phyloP scores from a whole-genome alignment of 2,329 filamentous ascomycete species.

The Teratosphaeria gauchensis region DNA sequence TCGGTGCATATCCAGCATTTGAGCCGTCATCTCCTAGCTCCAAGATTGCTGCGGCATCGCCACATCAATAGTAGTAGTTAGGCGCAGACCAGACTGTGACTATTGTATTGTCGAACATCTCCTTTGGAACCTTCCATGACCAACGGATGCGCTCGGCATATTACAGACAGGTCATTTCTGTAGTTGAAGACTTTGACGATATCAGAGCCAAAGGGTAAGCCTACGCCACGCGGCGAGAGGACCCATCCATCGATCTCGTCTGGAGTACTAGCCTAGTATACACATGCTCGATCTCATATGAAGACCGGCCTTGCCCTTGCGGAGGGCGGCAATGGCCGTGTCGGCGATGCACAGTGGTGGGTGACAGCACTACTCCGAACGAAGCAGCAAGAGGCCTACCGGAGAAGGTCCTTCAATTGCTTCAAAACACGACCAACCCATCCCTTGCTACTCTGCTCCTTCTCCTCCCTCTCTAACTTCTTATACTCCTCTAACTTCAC shows the following conservation, averaged over 20 bases:
- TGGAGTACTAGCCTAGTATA: no score
- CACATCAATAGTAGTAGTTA: slow-evolving; percentile 35
- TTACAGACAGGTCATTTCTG: slow-evolving; percentile 80
- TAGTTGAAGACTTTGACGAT: slow-evolving; percentile 97
- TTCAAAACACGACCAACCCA: no score
- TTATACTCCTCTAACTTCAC: no score
- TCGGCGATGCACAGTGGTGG: no score
- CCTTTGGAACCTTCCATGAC: slow-evolving; percentile 99
- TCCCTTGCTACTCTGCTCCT: no score
- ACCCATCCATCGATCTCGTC: slow-evolving; percentile 98
- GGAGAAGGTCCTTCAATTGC: no score
- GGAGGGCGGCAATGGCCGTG: no score
- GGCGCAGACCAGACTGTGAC: slow-evolving; percentile 77
- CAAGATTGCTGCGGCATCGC: slow-evolving; percentile 72
- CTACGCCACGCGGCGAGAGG: slow-evolving; percentile 82
- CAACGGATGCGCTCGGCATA: slow-evolving; percentile 89
- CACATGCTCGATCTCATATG: no score
- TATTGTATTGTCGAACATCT: slow-evolving; percentile 94
- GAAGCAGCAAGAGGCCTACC: no score
- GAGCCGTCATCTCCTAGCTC: slow-evolving; percentile 78
- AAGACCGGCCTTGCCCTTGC: no score
- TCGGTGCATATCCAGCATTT: slow-evolving; percentile 37
- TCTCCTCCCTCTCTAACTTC: no score
- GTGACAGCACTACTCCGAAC: no score
- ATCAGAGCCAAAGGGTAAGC: slow-evolving; percentile 89